Evolutionary conservation across 257 asterid species (phyloP).

Genomic region (Capsicum rhomboideum): DNA sequence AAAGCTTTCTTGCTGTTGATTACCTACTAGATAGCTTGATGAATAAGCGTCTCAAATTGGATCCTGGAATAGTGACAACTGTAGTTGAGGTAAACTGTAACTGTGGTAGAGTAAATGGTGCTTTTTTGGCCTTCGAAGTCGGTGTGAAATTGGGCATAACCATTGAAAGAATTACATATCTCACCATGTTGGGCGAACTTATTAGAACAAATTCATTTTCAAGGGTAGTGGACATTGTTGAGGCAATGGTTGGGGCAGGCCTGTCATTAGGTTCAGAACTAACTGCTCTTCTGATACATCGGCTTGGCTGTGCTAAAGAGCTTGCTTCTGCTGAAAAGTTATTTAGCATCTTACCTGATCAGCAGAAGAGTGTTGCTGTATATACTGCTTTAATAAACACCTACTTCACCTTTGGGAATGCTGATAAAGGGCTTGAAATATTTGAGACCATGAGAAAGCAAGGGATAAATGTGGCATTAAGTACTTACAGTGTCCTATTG

Average conservation of each 20-base stretch:
- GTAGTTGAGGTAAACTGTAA: slow-evolving; percentile 46
- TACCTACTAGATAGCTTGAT: slow-evolving; percentile 41
- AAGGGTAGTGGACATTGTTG: slow-evolving; percentile 48
- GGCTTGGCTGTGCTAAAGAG: slow-evolving; percentile 53
- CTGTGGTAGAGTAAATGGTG: slow-evolving; percentile 38
- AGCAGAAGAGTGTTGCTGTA: slow-evolving; percentile 60
- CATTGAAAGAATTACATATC: slow-evolving; percentile 45
- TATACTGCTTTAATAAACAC: slow-evolving; percentile 63
- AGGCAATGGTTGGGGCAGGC: slow-evolving; percentile 46
- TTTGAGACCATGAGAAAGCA: slow-evolving; percentile 44
- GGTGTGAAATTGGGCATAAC: slow-evolving; percentile 36
- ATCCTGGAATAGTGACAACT: slow-evolving; percentile 36
- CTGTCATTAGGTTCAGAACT: slow-evolving; percentile 56
- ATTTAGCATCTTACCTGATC: slow-evolving; percentile 48
- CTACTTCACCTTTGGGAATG: slow-evolving; percentile 48
- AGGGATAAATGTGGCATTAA: slow-evolving; percentile 40
- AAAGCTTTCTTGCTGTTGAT: slow-evolving; percentile 60
- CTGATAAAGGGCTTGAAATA: slow-evolving; percentile 46
- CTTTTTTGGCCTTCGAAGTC: slow-evolving; percentile 51
- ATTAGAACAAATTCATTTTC: slow-evolving; percentile 45
- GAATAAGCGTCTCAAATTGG: slow-evolving; percentile 30
- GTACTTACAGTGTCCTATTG: slow-evolving; percentile 52
- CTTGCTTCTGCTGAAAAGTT: slow-evolving; percentile 44
- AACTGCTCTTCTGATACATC: slow-evolving; percentile 54
- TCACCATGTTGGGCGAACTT: slow-evolving; percentile 55